phyloP scores from a whole-genome alignment of 75 land plant genomes.

The Selaginella tamariscina region DNA sequence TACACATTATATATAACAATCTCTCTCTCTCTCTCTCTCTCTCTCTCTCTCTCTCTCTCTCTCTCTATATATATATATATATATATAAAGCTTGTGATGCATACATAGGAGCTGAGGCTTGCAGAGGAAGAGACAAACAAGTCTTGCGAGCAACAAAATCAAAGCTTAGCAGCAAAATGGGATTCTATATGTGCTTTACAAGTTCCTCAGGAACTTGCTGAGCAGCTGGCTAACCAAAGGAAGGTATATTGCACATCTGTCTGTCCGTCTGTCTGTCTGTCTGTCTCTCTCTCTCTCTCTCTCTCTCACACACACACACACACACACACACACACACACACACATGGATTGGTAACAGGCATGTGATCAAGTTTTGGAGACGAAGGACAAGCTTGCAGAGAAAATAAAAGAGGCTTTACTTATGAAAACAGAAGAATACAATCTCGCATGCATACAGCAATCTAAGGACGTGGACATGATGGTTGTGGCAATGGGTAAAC shows the following conservation, averaged over 20 bases:
- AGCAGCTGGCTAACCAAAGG: slow-evolving; percentile 15
- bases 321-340: no score
- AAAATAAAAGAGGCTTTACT: slow-evolving; percentile 16
- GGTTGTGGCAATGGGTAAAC: slow-evolving; percentile 18
- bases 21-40: no score
- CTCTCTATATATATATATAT: no score
- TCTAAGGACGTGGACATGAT: slow-evolving; percentile 19
- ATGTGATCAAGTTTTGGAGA: slow-evolving; percentile 20
- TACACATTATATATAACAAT: no score
- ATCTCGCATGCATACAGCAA: slow-evolving; percentile 17
- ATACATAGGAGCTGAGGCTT: not conserved
- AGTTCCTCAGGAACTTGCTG: slow-evolving; percentile 26
- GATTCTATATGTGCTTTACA: slow-evolving; percentile 5
- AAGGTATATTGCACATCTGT: no score
- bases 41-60: no score
- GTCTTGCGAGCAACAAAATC: not conserved
- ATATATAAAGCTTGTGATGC: no score
- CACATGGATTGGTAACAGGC: slow-evolving; percentile 19
- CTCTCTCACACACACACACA: no score
- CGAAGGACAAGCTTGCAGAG: slow-evolving; percentile 18
- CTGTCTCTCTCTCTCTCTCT: no score
- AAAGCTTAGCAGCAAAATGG: slow-evolving; percentile 17
- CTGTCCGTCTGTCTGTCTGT: no score
- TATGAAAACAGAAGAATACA: slow-evolving; percentile 22
- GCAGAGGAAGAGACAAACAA: not conserved